Conservation (phyloP, 2,329 filamentous ascomycete genomes). For the Fusarium armeniacum region DNA sequence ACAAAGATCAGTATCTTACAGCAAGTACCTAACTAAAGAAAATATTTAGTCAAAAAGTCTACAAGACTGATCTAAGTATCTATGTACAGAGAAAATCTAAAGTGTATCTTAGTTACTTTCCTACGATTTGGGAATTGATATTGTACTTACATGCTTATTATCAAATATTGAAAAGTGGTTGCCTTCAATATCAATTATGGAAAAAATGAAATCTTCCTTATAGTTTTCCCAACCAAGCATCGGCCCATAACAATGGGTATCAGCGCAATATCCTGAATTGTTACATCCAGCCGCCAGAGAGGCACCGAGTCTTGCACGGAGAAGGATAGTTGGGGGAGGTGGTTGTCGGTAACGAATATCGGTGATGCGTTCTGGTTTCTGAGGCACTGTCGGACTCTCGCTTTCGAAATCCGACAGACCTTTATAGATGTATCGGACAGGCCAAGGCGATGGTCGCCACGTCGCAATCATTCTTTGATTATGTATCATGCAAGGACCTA, state of each 20-base stretch:
- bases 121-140: background rate
- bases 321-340: slow-evolving; percentile 1
- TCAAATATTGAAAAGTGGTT: background rate
- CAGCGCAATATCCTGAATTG: slow-evolving; percentile 1
- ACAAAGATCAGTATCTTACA: too few relatives aligned
- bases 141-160: background rate
- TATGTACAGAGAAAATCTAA: background rate
- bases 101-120: background rate
- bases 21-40: too few relatives aligned
- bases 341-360: slow-evolving; percentile 2
- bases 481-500: slow-evolving; percentile 3
- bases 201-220: slow-evolving; percentile 1
- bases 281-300: background rate
- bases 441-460: slow-evolving; percentile 6
- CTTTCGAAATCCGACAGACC: background rate
- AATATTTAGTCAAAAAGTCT: background rate
- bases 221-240: slow-evolving; percentile 7
- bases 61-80: background rate
- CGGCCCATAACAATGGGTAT: background rate
- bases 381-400: background rate
- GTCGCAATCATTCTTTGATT: slow-evolving; percentile 2
- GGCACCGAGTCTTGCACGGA: background rate
- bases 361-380: background rate
- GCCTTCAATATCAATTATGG: slow-evolving; percentile 1
- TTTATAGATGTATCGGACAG: slow-evolving; percentile 1